These are phyloP conservation scores for Claviceps humidiphila DNA, from an alignment of 2,329 filamentous ascomycete species.

Conservation along the genomic window DNA sequence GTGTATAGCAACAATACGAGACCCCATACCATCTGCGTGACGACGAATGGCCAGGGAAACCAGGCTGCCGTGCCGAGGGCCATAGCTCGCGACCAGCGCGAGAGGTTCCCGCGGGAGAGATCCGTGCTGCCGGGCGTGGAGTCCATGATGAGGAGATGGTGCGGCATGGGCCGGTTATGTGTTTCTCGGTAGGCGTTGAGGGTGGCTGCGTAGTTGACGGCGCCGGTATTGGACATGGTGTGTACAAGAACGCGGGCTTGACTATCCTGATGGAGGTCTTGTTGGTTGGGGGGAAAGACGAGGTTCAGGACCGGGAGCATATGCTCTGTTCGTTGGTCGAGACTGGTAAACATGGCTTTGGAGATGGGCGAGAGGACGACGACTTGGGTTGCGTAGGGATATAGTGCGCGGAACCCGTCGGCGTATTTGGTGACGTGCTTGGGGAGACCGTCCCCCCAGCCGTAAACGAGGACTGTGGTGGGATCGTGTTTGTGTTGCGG, in stretches of 20 bases:
- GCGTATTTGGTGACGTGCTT: constrained; percentile 44
- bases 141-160: constrained; percentile 35
- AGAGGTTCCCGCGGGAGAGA: constrained; percentile 27
- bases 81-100: constrained; percentile 40
- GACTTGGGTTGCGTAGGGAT: constrained; percentile 35
- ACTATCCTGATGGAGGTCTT: constrained; percentile 34
- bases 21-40: constrained; percentile 35
- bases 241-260: constrained; percentile 34
- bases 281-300: constrained; percentile 15
- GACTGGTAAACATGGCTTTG: constrained; percentile 29
- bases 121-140: constrained; percentile 38
- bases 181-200: constrained; percentile 31
- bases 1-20: constrained; percentile 26
- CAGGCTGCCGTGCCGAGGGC: constrained; percentile 31
- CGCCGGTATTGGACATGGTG: constrained; percentile 45
- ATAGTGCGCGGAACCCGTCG: constrained; percentile 36
- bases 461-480: constrained; percentile 37
- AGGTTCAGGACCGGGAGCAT: constrained; percentile 33
- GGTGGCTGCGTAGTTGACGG: constrained; percentile 36
- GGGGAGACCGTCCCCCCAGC: constrained; percentile 43
- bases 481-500: constrained; percentile 18
- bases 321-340: constrained; percentile 27
- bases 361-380: constrained; percentile 37
- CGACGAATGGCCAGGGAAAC: constrained; percentile 35
- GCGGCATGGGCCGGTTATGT: constrained; percentile 28